Evolutionary conservation across 495 filamentous ascomycete species (phyloP), one percentile per base, ranked within the genome.

Genomic region (Cenococcum geophilum): DNA sequence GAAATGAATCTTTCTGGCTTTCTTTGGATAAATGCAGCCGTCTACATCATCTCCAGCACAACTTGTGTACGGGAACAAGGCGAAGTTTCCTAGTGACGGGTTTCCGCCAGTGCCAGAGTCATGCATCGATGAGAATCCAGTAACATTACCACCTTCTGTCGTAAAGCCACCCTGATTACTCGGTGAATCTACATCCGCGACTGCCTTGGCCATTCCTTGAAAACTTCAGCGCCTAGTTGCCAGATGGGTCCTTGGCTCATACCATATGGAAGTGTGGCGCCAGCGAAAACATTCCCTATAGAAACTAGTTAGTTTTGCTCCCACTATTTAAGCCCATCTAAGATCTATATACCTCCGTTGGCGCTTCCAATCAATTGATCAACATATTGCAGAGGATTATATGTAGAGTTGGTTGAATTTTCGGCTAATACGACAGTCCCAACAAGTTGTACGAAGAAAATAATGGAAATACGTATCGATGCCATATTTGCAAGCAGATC

Each of bases 151-250:
- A 3, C 79, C 80, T 61, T 89, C 87, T 18, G 81, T 78, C 3
- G 86, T 84, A 68, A 89, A 91, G 4, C 88, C 88, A 11, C 85
- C 87, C 57, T 66, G 69, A 87, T 84, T 55, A 85, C 86, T 61
- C 79, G 78, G 56, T 34, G 79, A 81, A 37, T 77, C 75, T 4
- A 83, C 86, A 68, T 91, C 88, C 42, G 87, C 85, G 3, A 89
- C 86, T 16, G 87, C 86, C 71, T 90, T 90, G 43, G 85, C 86
- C 82, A 91, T 88, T 55, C 80, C 85, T 65, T 53, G 1, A 22
- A 22, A 18, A 0, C 16, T 16, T 65, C n/a, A 64, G 57, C 45
- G 27, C 4, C 16, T 8, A 10, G 4, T 18, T 25, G 32, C 10
- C 1, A 6, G 1, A n/a, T 35, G 16, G 22, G 20, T n/a, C 27